These are phyloP conservation scores for Tulasnella sp. DNA, from an alignment of 768 basidiomycete species.

Conservation along the genomic window DNA sequence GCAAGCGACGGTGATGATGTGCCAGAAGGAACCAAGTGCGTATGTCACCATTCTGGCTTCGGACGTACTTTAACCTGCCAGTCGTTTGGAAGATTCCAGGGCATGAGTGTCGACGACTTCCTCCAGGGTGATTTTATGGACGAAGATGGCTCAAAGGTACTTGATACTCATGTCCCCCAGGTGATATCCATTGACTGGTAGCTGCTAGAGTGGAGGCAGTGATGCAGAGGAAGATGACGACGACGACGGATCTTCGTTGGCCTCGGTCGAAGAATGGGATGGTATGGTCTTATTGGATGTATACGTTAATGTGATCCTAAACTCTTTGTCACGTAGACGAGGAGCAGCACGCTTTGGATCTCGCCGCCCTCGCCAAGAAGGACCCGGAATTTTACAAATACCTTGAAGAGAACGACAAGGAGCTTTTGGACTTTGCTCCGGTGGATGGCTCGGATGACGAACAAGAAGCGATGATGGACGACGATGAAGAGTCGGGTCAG, in stretches of 20 bases:
- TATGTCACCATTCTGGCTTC: background rate
- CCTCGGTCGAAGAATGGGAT: constrained; percentile 67
- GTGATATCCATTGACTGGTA: constrained; percentile 21
- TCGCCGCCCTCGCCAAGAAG: constrained; percentile 82
- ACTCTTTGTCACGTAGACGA: constrained; percentile 39
- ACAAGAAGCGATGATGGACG: constrained; percentile 30
- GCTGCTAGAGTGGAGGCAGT: too few relatives aligned
- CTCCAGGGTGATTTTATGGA: constrained; percentile 64
- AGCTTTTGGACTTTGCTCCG: constrained; percentile 70
- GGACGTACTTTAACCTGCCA: background rate
- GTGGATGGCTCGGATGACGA: constrained; percentile 31
- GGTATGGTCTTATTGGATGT: constrained; percentile 28
- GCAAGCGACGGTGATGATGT: constrained; percentile 25
- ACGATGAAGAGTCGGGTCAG: constrained; percentile 37
- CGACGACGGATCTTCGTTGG: constrained; percentile 56
- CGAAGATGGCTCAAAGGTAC: constrained; percentile 27
- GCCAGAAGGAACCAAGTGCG: constrained; percentile 19
- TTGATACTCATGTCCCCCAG: constrained; percentile 9
- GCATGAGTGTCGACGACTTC: constrained; percentile 67
- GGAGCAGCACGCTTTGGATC: constrained; percentile 65
- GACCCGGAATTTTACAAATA: constrained; percentile 99
- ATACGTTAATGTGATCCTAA: background rate
- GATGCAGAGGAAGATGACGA: constrained; percentile 26
- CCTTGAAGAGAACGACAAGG: constrained; percentile 86
- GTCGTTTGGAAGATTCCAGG: constrained; percentile 29